These are phyloP conservation scores for Geotrichum fermentans DNA, from an alignment of 1,139 yeast genomes.

Conservation along the genomic window DNA sequence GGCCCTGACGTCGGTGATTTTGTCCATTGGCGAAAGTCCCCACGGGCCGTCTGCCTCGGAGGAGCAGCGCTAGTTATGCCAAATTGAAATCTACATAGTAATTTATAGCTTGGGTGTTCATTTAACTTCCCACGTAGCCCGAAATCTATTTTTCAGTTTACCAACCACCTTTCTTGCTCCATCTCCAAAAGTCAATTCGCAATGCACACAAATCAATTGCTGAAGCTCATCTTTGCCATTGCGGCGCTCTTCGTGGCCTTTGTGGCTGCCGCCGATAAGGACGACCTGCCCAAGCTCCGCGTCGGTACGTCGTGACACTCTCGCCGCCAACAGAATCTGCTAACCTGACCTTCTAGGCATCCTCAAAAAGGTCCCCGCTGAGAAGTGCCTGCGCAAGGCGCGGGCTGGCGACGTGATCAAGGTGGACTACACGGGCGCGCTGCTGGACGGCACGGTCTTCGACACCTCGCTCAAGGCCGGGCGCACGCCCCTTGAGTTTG, in stretches of 20 bases:
- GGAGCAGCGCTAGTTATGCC: not conserved
- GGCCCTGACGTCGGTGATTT: not conserved
- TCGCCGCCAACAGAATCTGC: constrained; percentile 4
- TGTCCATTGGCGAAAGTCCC: not conserved
- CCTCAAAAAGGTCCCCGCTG: constrained; percentile 45
- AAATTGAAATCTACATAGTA: not conserved
- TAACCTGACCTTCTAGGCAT: constrained; percentile 37
- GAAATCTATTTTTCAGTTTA: not conserved
- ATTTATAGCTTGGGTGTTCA: not conserved
- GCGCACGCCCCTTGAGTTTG: constrained; percentile 56
- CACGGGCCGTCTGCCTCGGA: not conserved
- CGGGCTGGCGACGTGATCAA: constrained; percentile 58
- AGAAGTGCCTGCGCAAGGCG: constrained; percentile 53
- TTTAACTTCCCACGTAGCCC: not conserved
- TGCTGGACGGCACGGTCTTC: constrained; percentile 64
- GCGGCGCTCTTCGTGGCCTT: constrained; percentile 21
- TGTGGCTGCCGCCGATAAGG: constrained; percentile 23
- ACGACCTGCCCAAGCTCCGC: constrained; percentile 29
- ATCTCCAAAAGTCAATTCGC: not conserved
- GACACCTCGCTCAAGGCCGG: constrained; percentile 69
- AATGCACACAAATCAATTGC: constrained; percentile 10
- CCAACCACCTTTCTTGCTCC: not conserved
- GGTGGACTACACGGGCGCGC: constrained; percentile 71
- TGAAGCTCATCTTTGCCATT: constrained; percentile 19
- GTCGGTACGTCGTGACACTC: constrained; percentile 26